phyloP scores from a whole-genome alignment of 2,329 filamentous ascomycete genomes.

The Fusarium nisikadoi region DNA sequence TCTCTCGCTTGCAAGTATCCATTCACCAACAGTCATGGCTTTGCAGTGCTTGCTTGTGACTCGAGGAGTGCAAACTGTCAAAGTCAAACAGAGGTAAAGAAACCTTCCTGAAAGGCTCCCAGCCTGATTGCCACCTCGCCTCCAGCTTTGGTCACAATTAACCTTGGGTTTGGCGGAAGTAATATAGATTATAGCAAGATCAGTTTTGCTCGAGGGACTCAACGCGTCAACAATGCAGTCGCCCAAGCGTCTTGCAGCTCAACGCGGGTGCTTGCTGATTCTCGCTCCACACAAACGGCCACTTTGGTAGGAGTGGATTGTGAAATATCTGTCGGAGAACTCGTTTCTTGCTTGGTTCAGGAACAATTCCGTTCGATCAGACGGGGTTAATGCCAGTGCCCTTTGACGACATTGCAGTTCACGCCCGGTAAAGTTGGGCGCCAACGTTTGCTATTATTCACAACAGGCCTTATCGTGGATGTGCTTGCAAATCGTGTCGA shows the following conservation, averaged over 20 bases:
- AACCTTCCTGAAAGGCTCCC: background rate
- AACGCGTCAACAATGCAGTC: slow-evolving; percentile 8
- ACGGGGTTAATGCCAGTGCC: background rate
- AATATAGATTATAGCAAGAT: background rate
- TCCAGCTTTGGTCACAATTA: background rate
- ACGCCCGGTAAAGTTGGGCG: background rate
- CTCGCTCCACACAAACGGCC: slow-evolving; percentile 31
- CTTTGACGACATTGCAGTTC: background rate
- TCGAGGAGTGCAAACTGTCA: background rate
- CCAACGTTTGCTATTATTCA: background rate
- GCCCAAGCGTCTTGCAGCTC: slow-evolving; percentile 4
- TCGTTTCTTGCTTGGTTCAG: background rate
- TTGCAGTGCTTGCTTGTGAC: slow-evolving; percentile 8
- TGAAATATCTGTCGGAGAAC: background rate
- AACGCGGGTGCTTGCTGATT: slow-evolving; percentile 35
- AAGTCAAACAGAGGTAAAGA: background rate
- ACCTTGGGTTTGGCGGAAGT: background rate
- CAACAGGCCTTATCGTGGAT: too few species aligned
- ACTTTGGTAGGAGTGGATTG: slow-evolving; percentile 14
- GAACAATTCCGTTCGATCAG: background rate
- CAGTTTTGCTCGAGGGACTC: background rate
- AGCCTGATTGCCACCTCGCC: background rate
- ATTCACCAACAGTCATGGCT: background rate
- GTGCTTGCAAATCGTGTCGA: background rate
- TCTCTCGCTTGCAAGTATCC: background rate